These are phyloP conservation scores for Naganishia albida DNA, from an alignment of 1,284 basidiomycete species.

Conservation along the genomic window DNA sequence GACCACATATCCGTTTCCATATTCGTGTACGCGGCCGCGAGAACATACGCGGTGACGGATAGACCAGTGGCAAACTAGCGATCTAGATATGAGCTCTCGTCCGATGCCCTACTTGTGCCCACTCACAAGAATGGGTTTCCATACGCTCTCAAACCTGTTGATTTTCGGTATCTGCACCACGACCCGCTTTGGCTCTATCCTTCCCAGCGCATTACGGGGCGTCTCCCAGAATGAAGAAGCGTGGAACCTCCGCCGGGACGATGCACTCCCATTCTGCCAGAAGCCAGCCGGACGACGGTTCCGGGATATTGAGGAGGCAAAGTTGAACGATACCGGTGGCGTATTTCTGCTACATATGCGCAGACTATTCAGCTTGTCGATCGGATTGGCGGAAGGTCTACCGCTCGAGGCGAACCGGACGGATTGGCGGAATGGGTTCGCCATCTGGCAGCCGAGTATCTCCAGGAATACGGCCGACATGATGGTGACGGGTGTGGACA, in stretches of 20 bases:
- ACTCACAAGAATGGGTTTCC: conserved; percentile 50
- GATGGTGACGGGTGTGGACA: not conserved
- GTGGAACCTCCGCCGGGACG: not conserved
- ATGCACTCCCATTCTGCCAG: not conserved
- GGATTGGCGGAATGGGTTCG: not conserved
- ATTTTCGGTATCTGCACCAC: conserved; percentile 37
- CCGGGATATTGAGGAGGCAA: not conserved
- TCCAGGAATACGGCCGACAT: conserved; percentile 15
- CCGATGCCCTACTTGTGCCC: not conserved
- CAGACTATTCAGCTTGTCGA: not conserved
- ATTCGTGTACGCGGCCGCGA: conserved; percentile 48
- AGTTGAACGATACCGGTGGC: not conserved
- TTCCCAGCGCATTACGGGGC: conserved; percentile 35
- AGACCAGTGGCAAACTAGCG: conserved; percentile 47
- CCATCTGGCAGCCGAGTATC: conserved; percentile 1
- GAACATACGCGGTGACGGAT: conserved; percentile 42
- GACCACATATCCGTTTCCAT: conserved; percentile 47
- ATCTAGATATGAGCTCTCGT: not conserved
- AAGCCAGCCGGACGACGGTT: not conserved
- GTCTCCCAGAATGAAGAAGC: not conserved
- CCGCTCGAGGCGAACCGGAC: conserved; percentile 7
- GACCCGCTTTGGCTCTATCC: conserved; percentile 47
- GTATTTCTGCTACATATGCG: not conserved
- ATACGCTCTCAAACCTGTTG: conserved; percentile 37
- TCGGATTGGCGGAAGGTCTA: not conserved